Conservation (phyloP, 495 filamentous ascomycete species). For the Rhizodiscina lignyota region DNA sequence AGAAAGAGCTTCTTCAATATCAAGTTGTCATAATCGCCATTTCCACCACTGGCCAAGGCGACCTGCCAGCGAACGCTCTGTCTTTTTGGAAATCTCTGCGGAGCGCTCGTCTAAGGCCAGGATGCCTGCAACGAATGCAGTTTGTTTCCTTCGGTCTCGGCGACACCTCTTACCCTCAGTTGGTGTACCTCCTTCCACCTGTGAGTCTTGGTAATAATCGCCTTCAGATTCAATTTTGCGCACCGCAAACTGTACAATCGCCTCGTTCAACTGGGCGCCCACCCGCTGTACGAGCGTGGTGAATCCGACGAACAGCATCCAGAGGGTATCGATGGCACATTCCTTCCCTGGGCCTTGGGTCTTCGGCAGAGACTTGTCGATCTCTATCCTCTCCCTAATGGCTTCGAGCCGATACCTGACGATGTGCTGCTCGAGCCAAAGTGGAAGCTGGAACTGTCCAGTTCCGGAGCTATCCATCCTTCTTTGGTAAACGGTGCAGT, state of each 20-base stretch:
- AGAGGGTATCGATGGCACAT: conserved; percentile 80
- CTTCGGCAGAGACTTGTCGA: conserved; percentile 48
- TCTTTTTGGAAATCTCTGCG: conserved; percentile 76
- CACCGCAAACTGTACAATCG: conserved; percentile 74
- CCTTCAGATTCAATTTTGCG: conserved; percentile 75
- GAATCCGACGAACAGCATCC: conserved; percentile 88
- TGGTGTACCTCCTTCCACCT: conserved; percentile 8
- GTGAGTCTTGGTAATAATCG: conserved; percentile 7
- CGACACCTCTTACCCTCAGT: conserved; percentile 89
- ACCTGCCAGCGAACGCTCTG: conserved; percentile 65
- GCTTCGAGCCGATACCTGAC: conserved; percentile 51
- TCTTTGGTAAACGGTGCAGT: too few relatives aligned
- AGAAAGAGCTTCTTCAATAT: conserved; percentile 32
- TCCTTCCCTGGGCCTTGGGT: conserved; percentile 57
- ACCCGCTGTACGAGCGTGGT: conserved; percentile 55
- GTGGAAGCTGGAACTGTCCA: conserved; percentile 49
- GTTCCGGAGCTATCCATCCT: too few relatives aligned
- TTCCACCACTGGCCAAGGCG: conserved; percentile 90
- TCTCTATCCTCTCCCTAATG: conserved; percentile 49
- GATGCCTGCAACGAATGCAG: conserved; percentile 44
- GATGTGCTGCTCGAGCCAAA: conserved; percentile 65
- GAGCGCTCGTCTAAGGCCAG: conserved; percentile 54
- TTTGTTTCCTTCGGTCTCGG: conserved; percentile 86
- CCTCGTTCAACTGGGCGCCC: conserved; percentile 70
- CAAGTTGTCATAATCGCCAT: conserved; percentile 60